phyloP scores from a whole-genome alignment of 2,329 filamentous ascomycete species.

The Cryphonectria parasitica region DNA sequence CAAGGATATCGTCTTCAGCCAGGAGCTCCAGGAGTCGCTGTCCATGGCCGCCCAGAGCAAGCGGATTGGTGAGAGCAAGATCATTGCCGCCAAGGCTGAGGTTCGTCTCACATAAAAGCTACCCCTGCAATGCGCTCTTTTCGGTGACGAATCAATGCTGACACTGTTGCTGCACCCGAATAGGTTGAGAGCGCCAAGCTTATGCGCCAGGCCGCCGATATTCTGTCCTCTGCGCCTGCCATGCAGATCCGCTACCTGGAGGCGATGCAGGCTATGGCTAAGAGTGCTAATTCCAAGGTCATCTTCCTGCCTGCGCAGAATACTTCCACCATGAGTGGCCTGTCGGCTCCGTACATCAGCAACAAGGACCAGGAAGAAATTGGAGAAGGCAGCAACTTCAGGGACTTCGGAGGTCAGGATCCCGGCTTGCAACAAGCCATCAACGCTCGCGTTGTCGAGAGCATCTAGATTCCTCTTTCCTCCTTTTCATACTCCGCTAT shows the following conservation, averaged over 20 bases:
- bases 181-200: constrained; percentile 90
- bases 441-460: constrained; percentile 81
- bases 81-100: constrained; percentile 95
- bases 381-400: constrained; percentile 49
- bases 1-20: constrained; percentile 98
- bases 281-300: constrained; percentile 85
- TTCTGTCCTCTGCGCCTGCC: constrained; percentile 85
- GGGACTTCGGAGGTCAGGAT: constrained; percentile 59
- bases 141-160: background rate
- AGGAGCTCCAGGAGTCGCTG: constrained; percentile 92
- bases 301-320: constrained; percentile 78
- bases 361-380: constrained; percentile 39
- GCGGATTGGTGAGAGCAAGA: constrained; percentile 97
- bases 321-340: constrained; percentile 46
- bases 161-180: constrained; percentile 19
- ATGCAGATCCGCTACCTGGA: constrained; percentile 99
- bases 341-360: constrained; percentile 50
- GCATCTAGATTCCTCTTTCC: constrained; percentile 64
- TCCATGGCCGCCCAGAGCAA: constrained; percentile 99
- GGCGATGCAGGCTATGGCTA: constrained; percentile 98
- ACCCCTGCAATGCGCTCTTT: background rate
- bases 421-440: constrained; percentile 76
- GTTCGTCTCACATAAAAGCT: constrained; percentile 35
- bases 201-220: constrained; percentile 92
- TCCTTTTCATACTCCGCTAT: constrained; percentile 13